These are phyloP conservation scores for Collybia sordida DNA, from an alignment of 768 basidiomycete species.

Conservation along the genomic window DNA sequence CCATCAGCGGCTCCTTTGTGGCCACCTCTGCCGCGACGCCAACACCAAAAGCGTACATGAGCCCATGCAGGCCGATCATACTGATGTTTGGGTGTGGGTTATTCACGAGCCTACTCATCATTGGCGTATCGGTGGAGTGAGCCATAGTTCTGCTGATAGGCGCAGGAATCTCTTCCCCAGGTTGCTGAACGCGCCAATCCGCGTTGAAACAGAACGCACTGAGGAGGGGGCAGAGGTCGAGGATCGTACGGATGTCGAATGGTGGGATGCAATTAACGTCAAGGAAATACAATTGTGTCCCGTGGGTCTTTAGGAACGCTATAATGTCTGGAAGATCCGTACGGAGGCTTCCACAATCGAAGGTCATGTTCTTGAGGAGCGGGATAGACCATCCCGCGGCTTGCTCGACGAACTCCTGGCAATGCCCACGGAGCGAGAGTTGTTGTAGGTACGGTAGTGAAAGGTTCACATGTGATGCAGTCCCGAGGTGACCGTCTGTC, in stretches of 20 bases:
- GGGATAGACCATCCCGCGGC: conserved; percentile 67
- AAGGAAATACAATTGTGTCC: conserved; percentile 56
- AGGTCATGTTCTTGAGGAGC: conserved; percentile 51
- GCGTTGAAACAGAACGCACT: conserved; percentile 69
- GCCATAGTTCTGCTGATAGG: conserved; percentile 10
- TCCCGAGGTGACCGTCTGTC: conserved; percentile 47
- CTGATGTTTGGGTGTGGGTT: conserved; percentile 57
- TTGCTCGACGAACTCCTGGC: conserved; percentile 69
- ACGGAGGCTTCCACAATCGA: conserved; percentile 48
- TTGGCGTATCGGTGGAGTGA: conserved; percentile 22
- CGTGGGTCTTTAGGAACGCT: conserved; percentile 61
- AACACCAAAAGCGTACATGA: conserved; percentile 68
- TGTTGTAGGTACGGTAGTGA: conserved; percentile 57
- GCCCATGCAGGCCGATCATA: conserved; percentile 68
- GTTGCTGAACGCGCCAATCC: conserved; percentile 54
- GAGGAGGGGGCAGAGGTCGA: conserved; percentile 65
- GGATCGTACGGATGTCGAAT: conserved; percentile 56
- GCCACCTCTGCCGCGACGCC: conserved; percentile 47
- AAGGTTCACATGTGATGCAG: conserved; percentile 56
- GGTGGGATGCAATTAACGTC: conserved; percentile 61
- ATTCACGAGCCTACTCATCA: conserved; percentile 39
- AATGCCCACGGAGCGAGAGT: conserved; percentile 59
- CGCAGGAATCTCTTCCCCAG: conserved; percentile 12
- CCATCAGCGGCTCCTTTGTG: conserved; percentile 39
- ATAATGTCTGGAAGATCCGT: conserved; percentile 57